Evolutionary conservation across 176 grass and related monocot species (phyloP), one percentile per base, ranked within the genome.

Genomic region (Carex parvula): DNA sequence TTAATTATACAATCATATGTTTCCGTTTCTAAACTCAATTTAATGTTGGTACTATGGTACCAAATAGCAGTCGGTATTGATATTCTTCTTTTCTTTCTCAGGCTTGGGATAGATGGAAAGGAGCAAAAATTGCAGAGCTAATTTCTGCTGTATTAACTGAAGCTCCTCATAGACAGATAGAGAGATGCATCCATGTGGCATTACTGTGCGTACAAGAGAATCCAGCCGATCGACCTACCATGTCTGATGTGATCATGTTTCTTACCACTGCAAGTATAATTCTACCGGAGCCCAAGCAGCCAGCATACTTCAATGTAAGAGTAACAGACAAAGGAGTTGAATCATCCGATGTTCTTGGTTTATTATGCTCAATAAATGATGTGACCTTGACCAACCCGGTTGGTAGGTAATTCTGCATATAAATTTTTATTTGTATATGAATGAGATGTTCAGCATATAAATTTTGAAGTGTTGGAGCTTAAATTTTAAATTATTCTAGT

Each of bases 71-170:
- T 17, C 37, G 14, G 66, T 39, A n/a, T 70, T 70, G 66, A 70
- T 41, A 70, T 18, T 70, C 6, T 70, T 41, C 0, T 73, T 48
- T 73, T 42, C 14, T 42, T 3, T 81, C 5, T 14, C 58, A 81
- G 79, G 79, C 33, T 64, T 81, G 79, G 79, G 79, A 81, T 24
- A 42, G 33, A 44, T 81, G 79, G 79, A 81, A 62, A 81, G 79
- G 11, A 81, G 57, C 33, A 44, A 44, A 81, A 24, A 42, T 59
- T 35, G 14, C 60, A 21, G 79, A 64, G 79, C 56, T 64, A 64
- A 64, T 81, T 44, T 42, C 10, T 48, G 59, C 33, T 0, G 22
- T 35, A 62, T 26, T 81, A 48, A 81, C 17, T 7, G 57, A 44
- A 22, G n/a, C 8, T 14, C 64, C 58, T 17, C 18, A 81, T 4